Evolutionary conservation across 257 asterid genomes (phyloP).

Genomic region (Nicotiana benthamiana): DNA sequence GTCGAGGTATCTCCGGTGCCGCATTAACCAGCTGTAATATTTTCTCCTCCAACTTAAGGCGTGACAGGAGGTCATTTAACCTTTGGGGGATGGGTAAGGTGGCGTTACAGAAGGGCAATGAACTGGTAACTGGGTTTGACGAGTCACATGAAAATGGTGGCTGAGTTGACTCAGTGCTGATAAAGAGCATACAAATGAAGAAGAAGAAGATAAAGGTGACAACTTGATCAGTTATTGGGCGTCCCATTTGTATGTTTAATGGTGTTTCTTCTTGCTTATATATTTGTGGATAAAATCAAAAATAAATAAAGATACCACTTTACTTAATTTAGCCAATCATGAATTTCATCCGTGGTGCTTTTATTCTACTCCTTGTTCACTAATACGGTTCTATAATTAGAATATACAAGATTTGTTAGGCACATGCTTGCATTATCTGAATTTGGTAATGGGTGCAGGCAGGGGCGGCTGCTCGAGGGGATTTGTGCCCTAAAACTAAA

Average conservation of each 20-base stretch:
- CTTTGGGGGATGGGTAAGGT: conserved; percentile 24
- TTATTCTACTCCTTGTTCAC: not conserved
- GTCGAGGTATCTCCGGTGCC: conserved; percentile 56
- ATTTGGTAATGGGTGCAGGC: not conserved
- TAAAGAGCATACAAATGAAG: not conserved
- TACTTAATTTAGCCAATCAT: not conserved
- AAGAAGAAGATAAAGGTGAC: not conserved
- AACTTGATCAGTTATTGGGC: not conserved
- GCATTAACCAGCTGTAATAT: conserved; percentile 46
- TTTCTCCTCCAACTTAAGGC: conserved; percentile 59
- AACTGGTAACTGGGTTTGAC: conserved; percentile 26
- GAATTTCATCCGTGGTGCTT: not conserved
- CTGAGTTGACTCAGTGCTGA: conserved; percentile 5
- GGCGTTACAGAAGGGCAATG: conserved; percentile 46
- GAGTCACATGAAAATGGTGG: conserved; percentile 61
- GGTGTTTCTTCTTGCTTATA: not conserved
- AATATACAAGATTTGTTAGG: not conserved
- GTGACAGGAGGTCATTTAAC: conserved; percentile 45
- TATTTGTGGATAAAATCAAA: too few relatives aligned
- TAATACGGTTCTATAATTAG: not conserved
- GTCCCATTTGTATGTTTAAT: not conserved
- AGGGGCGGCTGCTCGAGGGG: too few relatives aligned
- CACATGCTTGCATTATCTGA: not conserved
- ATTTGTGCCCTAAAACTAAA: too few relatives aligned
- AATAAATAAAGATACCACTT: not conserved